Base-by-base conservation (phyloP, 106 monocot genomes). In the Apostasia ramifera region DNA sequence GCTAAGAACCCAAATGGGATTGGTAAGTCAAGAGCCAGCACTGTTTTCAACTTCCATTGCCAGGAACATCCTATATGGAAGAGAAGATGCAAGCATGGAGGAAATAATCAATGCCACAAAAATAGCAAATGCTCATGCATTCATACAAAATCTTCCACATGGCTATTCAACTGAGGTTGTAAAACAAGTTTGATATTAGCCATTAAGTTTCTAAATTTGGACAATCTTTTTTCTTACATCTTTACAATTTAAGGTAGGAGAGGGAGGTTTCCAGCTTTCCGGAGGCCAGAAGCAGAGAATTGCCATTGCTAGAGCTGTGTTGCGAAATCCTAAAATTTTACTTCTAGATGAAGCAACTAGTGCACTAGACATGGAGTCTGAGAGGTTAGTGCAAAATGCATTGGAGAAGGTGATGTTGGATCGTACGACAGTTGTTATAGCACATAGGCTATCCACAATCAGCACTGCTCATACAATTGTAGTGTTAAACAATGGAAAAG, bases 251-350 rank as follows among this genome's bases (percentile, higher is more conserved):
- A 71, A 81, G 81, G 71, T 76, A 14, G 81, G 81, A 57, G 73
- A 70, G 54, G 63, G 77, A n/a, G 81, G 76, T 63, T 53, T 50
- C 39, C 81, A 77, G 47, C 73, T 81, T 41, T 81, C 81, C 57
- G 81, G 81, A 68, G 81, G 81, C 2, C 81, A 81, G 76, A 81
- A 81, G 46, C 81, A 81, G 55, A 43, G 81, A 43, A 73, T 81
- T 69, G 76, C 81, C 3, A 76, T 81, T 44, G 77, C 77, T 2
- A 72, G 81, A 59, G 81, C 81, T 9, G 38, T 81, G 58, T 57
- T 81, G 47, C 72, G 70, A 41, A 73, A 76, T 77, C 81, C 81
- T 6, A 81, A 70, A 45, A 81, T 81, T 69, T 47, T 81, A 57
- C 77, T 81, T 8, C 46, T 81, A 46, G 81, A 81, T 65, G 81